Evolutionary conservation across 768 basidiomycete genomes (phyloP), one percentile per base, ranked within the genome.

Genomic region (Suillus alpinus): DNA sequence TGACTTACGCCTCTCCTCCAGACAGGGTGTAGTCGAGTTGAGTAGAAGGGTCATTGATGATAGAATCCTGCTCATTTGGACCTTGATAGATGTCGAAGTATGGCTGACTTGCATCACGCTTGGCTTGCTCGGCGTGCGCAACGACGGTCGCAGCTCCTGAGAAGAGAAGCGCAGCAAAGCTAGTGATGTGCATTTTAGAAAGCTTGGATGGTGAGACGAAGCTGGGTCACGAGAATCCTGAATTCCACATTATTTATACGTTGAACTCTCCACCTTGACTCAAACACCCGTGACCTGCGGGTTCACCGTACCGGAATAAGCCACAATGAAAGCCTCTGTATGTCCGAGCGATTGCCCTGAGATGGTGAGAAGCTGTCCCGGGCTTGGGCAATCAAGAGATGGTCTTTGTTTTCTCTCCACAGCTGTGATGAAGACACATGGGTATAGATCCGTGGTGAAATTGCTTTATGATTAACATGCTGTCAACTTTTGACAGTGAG

Each of bases 11-110:
- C 31, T 65, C 55, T 29, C 65, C 65, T 3, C 52, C 65, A 16
- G 63, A 64, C 8, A 66, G 60, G 50, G 65, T 66, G 31, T 62
- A 66, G 32, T 62, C 58, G 5, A 66, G 52, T 31, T 59, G 50
- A 50, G 63, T 62, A 31, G 63, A 62, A 23, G 61, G 56, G 14
- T 62, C 63, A 58, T 65, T 60, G 37, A 39, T 36, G 20, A 62
- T 26, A 6, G 63, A 60, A 32, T 62, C 58, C 36, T 66, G 63
- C 34, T 56, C 40, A 52, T 57, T 62, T 16, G 63, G 47, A 3
- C 61, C 63, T 39, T 66, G 56, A 37, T 60, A 66, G 18, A 58
- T 60, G 40, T 66, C 56, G 49, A 66, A 62, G 41, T 59, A 62
- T 4, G 65, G 55, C 59, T 59, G 47, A 39, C 60, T 64, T 16